A percentile compares a stretch with the other conserved stretches of the same genome.
Evolutionary conservation across 805 yeast genomes (phyloP).

Genomic region (Saccharomycopsis fodiens): DNA sequence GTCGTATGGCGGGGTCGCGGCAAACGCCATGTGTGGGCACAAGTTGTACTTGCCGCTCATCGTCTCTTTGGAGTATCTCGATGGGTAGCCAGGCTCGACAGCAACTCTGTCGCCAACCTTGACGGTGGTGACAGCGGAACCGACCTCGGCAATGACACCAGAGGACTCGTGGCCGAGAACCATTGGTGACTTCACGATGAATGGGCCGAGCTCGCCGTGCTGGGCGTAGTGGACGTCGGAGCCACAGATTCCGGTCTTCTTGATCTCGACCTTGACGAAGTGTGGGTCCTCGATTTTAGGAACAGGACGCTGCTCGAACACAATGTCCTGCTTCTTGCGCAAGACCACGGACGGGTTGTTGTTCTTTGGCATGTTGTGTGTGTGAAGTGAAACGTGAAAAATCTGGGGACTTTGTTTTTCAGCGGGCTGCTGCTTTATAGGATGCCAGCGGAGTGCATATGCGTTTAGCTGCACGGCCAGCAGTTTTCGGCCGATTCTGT

Average conservation of each 20-base stretch:
- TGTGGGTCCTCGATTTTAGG: slow-evolving; percentile 51
- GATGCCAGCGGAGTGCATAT: too few species aligned
- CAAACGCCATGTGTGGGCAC: slow-evolving; percentile 82
- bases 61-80: slow-evolving; percentile 67
- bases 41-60: slow-evolving; percentile 74
- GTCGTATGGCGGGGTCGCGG: slow-evolving; percentile 84
- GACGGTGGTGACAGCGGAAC: slow-evolving; percentile 52
- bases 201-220: slow-evolving; percentile 73
- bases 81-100: slow-evolving; percentile 85
- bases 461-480: too few species aligned
- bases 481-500: too few species aligned
- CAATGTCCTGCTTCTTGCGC: slow-evolving; percentile 53
- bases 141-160: slow-evolving; percentile 68
- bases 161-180: slow-evolving; percentile 85
- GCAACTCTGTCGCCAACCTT: slow-evolving; percentile 78
- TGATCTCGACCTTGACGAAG: slow-evolving; percentile 66
- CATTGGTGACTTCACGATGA: slow-evolving; percentile 70
- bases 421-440: too few species aligned
- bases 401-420: background rate
- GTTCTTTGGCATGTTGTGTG: background rate
- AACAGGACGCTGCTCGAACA: slow-evolving; percentile 58
- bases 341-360: slow-evolving; percentile 45
- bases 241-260: slow-evolving; percentile 85
- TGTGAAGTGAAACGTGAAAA: background rate
- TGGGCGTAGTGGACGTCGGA: slow-evolving; percentile 78